Percentiles rank a stretch among this genome's conserved stretches.
These are phyloP conservation scores for Bonia amplexicaulis DNA, from an alignment of 176 grass and related monocot species.

Conservation along the genomic window DNA sequence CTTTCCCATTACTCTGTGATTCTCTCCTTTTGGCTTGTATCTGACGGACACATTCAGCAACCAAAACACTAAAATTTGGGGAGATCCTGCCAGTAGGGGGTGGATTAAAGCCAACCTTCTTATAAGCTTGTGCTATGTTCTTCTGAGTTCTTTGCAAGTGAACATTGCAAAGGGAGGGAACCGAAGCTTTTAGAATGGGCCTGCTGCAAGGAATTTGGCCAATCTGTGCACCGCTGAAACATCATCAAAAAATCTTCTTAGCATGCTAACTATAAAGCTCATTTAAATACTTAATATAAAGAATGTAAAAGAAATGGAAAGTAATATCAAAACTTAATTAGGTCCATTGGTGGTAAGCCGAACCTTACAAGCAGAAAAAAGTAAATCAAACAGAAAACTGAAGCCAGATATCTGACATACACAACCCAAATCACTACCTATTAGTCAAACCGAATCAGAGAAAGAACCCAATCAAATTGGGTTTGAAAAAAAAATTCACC, in stretches of 20 bases:
- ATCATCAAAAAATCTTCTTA: slow-evolving; percentile 16
- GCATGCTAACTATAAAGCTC: slow-evolving; percentile 1
- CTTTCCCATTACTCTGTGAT: slow-evolving; percentile 44
- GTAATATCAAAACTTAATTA: neutral
- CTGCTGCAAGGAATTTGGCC: slow-evolving; percentile 65
- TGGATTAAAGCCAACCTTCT: slow-evolving; percentile 59
- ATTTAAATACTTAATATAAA: slow-evolving; percentile 1
- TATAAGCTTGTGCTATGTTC: slow-evolving; percentile 62
- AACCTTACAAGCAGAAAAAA: neutral
- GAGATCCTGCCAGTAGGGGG: slow-evolving; percentile 40
- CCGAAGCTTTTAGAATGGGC: slow-evolving; percentile 64
- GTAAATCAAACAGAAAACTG: neutral
- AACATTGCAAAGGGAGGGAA: slow-evolving; percentile 61
- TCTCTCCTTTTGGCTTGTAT: slow-evolving; percentile 70
- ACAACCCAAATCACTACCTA: neutral
- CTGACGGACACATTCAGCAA: slow-evolving; percentile 69
- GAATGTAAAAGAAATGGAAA: neutral
- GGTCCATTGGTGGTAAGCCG: neutral
- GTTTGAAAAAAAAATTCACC: neutral
- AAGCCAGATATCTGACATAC: neutral
- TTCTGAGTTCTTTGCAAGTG: slow-evolving; percentile 61
- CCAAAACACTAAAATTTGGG: slow-evolving; percentile 62
- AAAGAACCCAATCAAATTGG: neutral
- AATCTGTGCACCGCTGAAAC: slow-evolving; percentile 45
- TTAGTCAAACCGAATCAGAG: neutral